Conservation (phyloP, 164 flowering plant genomes). For the Dillenia turbinata region DNA sequence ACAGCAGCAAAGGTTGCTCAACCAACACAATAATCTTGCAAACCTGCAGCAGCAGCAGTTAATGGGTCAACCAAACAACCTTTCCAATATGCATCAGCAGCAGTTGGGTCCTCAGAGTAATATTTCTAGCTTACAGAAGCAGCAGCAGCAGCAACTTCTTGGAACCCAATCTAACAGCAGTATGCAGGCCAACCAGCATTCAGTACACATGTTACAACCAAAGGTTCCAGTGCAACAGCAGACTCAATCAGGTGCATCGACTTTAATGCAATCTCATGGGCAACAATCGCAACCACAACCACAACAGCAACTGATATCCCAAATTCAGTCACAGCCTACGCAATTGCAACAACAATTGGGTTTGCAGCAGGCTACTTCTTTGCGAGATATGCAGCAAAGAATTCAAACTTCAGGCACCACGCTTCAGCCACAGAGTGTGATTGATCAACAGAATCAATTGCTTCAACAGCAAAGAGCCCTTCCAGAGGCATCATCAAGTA, state of each 20-base stretch:
- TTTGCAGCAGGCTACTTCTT: not conserved
- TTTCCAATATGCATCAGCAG: conserved; percentile 58
- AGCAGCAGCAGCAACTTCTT: conserved; percentile 46
- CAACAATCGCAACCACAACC: conserved; percentile 60
- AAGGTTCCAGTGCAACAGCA: conserved; percentile 55
- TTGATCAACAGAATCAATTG: conserved; percentile 12
- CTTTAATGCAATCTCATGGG: conserved; percentile 47
- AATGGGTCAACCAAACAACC: not conserved
- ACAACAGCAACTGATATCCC: conserved; percentile 10
- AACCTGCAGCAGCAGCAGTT: too few relatives aligned
- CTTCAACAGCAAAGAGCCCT: conserved; percentile 9
- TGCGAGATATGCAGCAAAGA: conserved; percentile 14
- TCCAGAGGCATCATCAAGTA: conserved; percentile 21
- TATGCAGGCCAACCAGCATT: conserved; percentile 11
- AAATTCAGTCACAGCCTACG: conserved; percentile 8
- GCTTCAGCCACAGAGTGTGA: conserved; percentile 16
- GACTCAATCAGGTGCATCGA: conserved; percentile 15
- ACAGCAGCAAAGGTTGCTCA: too few relatives aligned
- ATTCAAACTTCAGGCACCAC: conserved; percentile 9
- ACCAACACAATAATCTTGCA: too few relatives aligned
- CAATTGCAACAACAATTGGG: conserved; percentile 17
- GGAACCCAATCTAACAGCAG: conserved; percentile 53
- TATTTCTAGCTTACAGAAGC: conserved; percentile 48
- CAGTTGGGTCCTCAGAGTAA: conserved; percentile 56
- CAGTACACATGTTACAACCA: conserved; percentile 10